Percentiles rank a stretch among this genome's conserved stretches.
Evolutionary conservation across 2,329 filamentous ascomycete genomes (phyloP).

Genomic region (Polychaeton citri): DNA sequence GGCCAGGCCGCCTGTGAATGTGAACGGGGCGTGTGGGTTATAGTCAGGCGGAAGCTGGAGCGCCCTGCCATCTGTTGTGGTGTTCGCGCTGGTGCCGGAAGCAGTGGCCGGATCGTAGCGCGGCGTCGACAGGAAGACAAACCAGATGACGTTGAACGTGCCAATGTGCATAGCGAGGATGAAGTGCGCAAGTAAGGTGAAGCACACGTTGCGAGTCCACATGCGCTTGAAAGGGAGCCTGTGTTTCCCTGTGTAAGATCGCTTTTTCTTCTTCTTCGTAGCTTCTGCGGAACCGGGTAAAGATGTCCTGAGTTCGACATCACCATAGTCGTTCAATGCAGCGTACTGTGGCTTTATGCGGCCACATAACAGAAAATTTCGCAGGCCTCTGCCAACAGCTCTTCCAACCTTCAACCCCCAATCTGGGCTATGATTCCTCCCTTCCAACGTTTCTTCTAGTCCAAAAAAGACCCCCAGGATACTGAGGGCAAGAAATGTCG

Average conservation of each 20-base stretch:
- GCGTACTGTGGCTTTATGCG: slow-evolving; percentile 12
- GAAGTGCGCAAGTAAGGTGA: slow-evolving; percentile 31
- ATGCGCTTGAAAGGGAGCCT: slow-evolving; percentile 34
- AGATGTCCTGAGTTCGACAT: slow-evolving; percentile 18
- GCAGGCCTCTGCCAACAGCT: slow-evolving; percentile 5
- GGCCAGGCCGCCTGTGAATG: slow-evolving; percentile 36
- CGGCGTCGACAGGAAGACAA: slow-evolving; percentile 35
- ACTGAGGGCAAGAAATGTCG: slow-evolving; percentile 43
- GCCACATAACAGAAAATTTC: not conserved
- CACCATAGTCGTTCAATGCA: slow-evolving; percentile 2
- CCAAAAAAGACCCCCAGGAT: slow-evolving; percentile 46
- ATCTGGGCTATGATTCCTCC: slow-evolving; percentile 27
- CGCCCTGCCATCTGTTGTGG: slow-evolving; percentile 11
- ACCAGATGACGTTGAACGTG: slow-evolving; percentile 37
- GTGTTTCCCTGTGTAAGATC: too few species aligned
- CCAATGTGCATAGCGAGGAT: slow-evolving; percentile 35
- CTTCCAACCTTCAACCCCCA: slow-evolving; percentile 25
- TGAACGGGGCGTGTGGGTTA: slow-evolving; percentile 26
- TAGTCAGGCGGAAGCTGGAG: slow-evolving; percentile 24
- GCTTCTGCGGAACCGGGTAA: slow-evolving; percentile 7
- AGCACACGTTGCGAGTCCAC: slow-evolving; percentile 32
- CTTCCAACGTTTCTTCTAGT: slow-evolving; percentile 46
- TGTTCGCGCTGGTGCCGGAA: slow-evolving; percentile 11
- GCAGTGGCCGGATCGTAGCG: slow-evolving; percentile 22
- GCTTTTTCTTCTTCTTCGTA: slow-evolving; percentile 11